Conservation (phyloP, 1,284 basidiomycete genomes). For the Ustilago crameri region DNA sequence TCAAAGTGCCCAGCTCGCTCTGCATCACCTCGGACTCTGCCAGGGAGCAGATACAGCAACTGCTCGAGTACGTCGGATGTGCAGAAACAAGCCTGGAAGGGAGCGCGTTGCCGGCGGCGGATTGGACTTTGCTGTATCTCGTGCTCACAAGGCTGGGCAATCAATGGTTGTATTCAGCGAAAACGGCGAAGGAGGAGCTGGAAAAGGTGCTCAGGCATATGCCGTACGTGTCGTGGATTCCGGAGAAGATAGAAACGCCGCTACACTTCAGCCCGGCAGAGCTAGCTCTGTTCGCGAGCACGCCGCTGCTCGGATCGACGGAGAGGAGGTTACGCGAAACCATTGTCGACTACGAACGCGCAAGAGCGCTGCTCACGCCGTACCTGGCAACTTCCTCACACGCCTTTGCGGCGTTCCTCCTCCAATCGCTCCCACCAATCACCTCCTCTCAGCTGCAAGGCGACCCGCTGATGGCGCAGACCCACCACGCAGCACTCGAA, state of each 20-base stretch:
- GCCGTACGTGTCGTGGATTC: constrained; percentile 49
- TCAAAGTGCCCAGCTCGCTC: constrained; percentile 19
- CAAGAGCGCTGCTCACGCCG: neutral
- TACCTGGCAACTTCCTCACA: neutral
- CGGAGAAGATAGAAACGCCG: constrained; percentile 38
- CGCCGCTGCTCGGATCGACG: constrained; percentile 46
- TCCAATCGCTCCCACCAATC: neutral
- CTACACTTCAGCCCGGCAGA: constrained; percentile 44
- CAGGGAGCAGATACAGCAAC: neutral
- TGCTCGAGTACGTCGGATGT: neutral
- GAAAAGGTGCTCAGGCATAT: constrained; percentile 17
- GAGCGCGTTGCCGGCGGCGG: constrained; percentile 4
- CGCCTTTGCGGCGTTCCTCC: neutral
- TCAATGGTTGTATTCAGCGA: neutral
- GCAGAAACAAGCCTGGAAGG: neutral
- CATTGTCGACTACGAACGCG: constrained; percentile 13
- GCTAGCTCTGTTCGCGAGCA: constrained; percentile 35
- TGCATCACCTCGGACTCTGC: constrained; percentile 36
- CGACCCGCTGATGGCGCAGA: constrained; percentile 9
- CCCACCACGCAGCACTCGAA: constrained; percentile 15
- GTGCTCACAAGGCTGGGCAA: constrained; percentile 14
- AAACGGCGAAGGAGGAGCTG: neutral
- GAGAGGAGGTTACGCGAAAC: constrained; percentile 30
- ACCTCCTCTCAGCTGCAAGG: neutral
- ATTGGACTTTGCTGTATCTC: constrained; percentile 48